A percentile compares a stretch with the other conserved stretches of the same genome.
Evolutionary conservation across 2,329 filamentous ascomycete species (phyloP).

Genomic region (Aspergillus carbonarius): DNA sequence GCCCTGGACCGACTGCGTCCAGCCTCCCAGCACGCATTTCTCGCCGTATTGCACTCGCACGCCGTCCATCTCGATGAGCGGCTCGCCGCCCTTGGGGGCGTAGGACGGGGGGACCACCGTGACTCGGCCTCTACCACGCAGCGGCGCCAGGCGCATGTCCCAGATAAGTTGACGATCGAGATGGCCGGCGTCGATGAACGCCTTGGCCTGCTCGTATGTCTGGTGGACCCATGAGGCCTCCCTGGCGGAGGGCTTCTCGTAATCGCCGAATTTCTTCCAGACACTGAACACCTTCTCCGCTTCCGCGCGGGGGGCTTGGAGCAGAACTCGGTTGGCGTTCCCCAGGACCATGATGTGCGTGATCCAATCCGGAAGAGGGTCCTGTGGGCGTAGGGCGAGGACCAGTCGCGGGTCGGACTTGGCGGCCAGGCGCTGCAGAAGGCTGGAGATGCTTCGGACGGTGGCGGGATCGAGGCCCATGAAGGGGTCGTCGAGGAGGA

Average conservation of each 20-base stretch:
- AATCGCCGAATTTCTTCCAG: constrained; percentile 27
- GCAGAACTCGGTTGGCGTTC: constrained; percentile 63
- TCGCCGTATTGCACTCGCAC: constrained; percentile 78
- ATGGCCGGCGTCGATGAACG: constrained; percentile 20
- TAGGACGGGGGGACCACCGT: background rate
- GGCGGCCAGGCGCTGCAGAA: constrained; percentile 68
- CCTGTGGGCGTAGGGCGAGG: constrained; percentile 77
- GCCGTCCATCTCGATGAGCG: constrained; percentile 82
- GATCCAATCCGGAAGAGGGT: constrained; percentile 85
- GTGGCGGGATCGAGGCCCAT: constrained; percentile 93
- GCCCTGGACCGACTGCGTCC: constrained; percentile 61
- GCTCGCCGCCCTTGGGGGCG: constrained; percentile 55
- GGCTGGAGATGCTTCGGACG: constrained; percentile 65
- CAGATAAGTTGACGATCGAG: constrained; percentile 27
- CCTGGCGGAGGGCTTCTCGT: background rate
- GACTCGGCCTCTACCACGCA: constrained; percentile 13
- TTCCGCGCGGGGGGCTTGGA: constrained; percentile 63
- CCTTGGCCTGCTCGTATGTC: constrained; percentile 14
- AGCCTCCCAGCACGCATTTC: constrained; percentile 77
- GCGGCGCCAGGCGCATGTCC: constrained; percentile 22
- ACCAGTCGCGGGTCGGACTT: constrained; percentile 69
- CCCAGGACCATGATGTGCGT: constrained; percentile 76
- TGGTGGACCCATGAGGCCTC: constrained; percentile 7
- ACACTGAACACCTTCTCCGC: constrained; percentile 50
- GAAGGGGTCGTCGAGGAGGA: constrained; percentile 90